Evolutionary conservation across 352 stramenopile species (phyloP).

Genomic region (Phytophthora sp.): DNA sequence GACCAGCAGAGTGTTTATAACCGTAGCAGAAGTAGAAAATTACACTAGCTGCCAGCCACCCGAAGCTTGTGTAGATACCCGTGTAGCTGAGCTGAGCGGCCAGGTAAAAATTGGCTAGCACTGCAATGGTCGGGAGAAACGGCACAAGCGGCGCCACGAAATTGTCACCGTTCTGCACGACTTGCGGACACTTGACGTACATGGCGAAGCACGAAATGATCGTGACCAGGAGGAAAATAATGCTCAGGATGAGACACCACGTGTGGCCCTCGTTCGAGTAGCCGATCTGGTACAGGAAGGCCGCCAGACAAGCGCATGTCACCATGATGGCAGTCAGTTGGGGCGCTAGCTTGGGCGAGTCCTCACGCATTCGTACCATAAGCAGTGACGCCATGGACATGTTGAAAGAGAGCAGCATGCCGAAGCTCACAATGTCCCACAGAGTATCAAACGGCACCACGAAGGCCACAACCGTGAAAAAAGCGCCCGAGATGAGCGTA

Average conservation of each 20-base stretch:
- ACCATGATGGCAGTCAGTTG: slow-evolving; percentile 54
- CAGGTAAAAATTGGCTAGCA: slow-evolving; percentile 75
- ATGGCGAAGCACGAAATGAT: slow-evolving; percentile 37
- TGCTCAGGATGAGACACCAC: slow-evolving; percentile 41
- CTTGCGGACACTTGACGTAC: slow-evolving; percentile 64
- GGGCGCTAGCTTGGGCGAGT: slow-evolving; percentile 46
- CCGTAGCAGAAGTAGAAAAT: slow-evolving; percentile 83
- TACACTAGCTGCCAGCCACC: slow-evolving; percentile 60
- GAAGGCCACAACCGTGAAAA: slow-evolving; percentile 74
- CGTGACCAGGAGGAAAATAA: slow-evolving; percentile 57
- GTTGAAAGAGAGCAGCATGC: slow-evolving; percentile 88
- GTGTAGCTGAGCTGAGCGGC: slow-evolving; percentile 56
- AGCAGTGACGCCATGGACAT: slow-evolving; percentile 81
- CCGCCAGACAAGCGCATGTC: slow-evolving; percentile 36
- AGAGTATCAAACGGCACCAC: slow-evolving; percentile 79
- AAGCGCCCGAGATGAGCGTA: slow-evolving; percentile 66
- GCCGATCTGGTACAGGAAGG: slow-evolving; percentile 74
- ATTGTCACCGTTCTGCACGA: slow-evolving; percentile 53
- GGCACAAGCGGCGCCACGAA: slow-evolving; percentile 72
- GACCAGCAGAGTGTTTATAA: slow-evolving; percentile 66
- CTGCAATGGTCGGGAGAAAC: slow-evolving; percentile 57
- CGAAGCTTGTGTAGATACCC: slow-evolving; percentile 54
- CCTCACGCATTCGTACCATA: slow-evolving; percentile 66
- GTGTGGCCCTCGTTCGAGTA: slow-evolving; percentile 35
- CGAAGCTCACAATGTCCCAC: slow-evolving; percentile 90